These are phyloP conservation scores for Daldinia caldariorum DNA, from an alignment of 495 filamentous ascomycete genomes.

Conservation along the genomic window DNA sequence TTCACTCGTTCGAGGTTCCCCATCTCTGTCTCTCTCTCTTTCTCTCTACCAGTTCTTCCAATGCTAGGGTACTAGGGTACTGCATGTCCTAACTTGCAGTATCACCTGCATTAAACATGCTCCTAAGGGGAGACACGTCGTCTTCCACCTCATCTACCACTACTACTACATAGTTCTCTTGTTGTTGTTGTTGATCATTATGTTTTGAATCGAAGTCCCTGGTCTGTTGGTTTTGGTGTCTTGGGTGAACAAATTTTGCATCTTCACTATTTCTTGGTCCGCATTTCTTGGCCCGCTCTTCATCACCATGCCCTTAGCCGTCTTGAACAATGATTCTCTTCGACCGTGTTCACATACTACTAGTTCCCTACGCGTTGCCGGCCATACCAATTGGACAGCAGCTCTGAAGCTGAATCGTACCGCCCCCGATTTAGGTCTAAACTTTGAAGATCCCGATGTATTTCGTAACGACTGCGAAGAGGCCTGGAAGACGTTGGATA, in stretches of 20 bases:
- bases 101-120: slow-evolving; percentile 44
- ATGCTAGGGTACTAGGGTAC: slow-evolving; percentile 32
- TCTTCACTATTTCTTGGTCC: slow-evolving; percentile 40
- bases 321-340: slow-evolving; percentile 38
- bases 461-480: slow-evolving; percentile 36
- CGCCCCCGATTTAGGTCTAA: slow-evolving; percentile 42
- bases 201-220: slow-evolving; percentile 46
- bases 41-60: slow-evolving; percentile 34
- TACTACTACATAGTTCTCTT: slow-evolving; percentile 38
- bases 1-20: slow-evolving; percentile 10
- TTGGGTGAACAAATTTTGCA: slow-evolving; percentile 51
- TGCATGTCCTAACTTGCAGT: slow-evolving; percentile 38
- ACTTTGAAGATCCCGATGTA: slow-evolving; percentile 39
- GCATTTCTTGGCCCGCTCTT: slow-evolving; percentile 51
- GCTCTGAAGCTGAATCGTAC: slow-evolving; percentile 47
- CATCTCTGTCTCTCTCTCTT: slow-evolving; percentile 38
- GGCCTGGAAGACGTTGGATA: slow-evolving; percentile 55
- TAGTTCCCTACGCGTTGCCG: slow-evolving; percentile 48
- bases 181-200: slow-evolving; percentile 48
- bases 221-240: slow-evolving; percentile 44
- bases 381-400: slow-evolving; percentile 49
- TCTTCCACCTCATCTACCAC: slow-evolving; percentile 40
- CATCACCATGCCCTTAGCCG: slow-evolving; percentile 49
- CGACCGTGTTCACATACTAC: slow-evolving; percentile 47
- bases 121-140: slow-evolving; percentile 38